Evolutionary conservation across 352 stramenopile genomes (phyloP).

Genomic region (Phytophthora hibernalis): DNA sequence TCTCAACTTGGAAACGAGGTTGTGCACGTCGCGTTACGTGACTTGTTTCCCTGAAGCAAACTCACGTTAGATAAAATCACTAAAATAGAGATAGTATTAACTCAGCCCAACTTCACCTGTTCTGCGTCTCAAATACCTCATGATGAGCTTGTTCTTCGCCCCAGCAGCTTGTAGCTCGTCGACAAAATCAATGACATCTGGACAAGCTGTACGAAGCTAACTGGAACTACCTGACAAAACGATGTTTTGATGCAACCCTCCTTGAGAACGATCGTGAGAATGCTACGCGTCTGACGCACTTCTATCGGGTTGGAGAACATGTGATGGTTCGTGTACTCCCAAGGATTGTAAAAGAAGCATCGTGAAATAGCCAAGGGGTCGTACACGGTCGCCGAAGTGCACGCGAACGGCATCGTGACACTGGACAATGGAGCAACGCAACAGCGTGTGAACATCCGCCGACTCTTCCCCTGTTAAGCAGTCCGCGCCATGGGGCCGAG

Average conservation of each 20-base stretch:
- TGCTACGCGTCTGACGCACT: not conserved
- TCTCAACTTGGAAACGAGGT: too few species aligned
- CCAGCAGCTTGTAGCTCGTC: too few species aligned
- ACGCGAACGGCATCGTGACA: conserved; percentile 5
- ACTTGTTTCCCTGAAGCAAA: too few species aligned
- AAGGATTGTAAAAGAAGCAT: not conserved
- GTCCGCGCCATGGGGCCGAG: not conserved
- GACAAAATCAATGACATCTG: too few species aligned
- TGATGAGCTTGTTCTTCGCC: too few species aligned
- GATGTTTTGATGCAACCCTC: conserved; percentile 4
- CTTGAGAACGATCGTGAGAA: conserved; percentile 5
- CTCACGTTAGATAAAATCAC: too few species aligned
- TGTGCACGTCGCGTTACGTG: too few species aligned
- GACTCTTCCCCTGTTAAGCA: conserved; percentile 5
- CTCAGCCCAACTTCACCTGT: too few species aligned
- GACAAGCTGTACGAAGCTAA: conserved; percentile 11
- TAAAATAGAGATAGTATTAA: too few species aligned
- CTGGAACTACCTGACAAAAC: conserved; percentile 8
- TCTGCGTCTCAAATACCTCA: too few species aligned
- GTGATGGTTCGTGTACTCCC: not conserved
- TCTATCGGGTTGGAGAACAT: conserved; percentile 5
- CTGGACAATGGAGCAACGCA: not conserved
- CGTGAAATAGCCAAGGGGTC: not conserved
- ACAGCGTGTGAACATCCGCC: conserved; percentile 3
- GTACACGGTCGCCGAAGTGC: not conserved